Evolutionary conservation across 2,329 filamentous ascomycete genomes (phyloP).

Genomic region (Ascomycota sp.): DNA sequence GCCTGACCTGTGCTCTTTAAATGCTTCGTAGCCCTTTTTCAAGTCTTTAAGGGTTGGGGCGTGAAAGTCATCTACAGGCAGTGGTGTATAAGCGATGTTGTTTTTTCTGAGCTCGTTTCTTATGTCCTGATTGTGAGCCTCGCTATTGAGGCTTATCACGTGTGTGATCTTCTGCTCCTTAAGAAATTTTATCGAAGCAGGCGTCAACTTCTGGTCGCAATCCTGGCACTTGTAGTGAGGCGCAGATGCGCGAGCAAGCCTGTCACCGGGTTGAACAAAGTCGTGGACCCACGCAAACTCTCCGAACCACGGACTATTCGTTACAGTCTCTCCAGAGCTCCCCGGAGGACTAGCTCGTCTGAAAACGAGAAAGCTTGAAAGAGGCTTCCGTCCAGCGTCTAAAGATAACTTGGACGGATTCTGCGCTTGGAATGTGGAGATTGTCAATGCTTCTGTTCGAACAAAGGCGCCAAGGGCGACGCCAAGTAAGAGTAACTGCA

Average conservation of each 20-base stretch:
- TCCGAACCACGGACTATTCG: not conserved
- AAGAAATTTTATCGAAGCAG: not conserved
- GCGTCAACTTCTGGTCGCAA: not conserved
- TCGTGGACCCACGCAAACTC: not conserved
- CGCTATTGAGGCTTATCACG: conserved; percentile 1
- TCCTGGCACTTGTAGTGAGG: conserved; percentile 1
- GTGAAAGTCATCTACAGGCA: not conserved
- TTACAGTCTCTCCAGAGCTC: no score
- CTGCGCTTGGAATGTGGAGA: no score
- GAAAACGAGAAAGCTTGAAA: no score
- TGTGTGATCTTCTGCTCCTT: not conserved
- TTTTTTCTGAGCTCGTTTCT: not conserved
- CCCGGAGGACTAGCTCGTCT: no score
- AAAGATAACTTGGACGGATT: no score
- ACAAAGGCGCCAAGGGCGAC: no score
- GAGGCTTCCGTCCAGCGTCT: no score
- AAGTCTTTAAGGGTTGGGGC: not conserved
- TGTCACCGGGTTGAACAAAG: not conserved
- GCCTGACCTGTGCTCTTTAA: not conserved
- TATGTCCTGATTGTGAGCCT: not conserved
- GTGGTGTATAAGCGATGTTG: conserved; percentile 1
- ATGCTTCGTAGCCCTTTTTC: not conserved
- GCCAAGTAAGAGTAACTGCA: no score
- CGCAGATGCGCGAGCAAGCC: conserved; percentile 1
- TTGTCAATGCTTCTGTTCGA: no score